phyloP scores from a whole-genome alignment of 106 monocot species.

The Allium fistulosum region DNA sequence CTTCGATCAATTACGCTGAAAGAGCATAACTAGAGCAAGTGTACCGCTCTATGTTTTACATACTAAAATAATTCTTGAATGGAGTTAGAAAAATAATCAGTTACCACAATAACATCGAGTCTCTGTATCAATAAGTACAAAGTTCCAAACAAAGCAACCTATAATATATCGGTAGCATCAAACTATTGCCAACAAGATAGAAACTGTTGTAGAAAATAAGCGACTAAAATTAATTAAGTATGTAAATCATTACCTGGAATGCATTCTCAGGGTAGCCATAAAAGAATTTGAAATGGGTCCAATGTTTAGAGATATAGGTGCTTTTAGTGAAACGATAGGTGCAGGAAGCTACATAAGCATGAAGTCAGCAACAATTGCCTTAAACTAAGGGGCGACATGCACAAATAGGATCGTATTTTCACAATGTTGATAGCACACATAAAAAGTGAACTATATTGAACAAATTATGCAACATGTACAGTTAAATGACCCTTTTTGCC shows the following conservation, averaged over 20 bases:
- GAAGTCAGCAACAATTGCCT: conserved; percentile 96
- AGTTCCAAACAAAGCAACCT: conserved; percentile 71
- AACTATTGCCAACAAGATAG: too few relatives aligned
- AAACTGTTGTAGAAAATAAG: too few relatives aligned
- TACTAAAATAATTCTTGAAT: too few relatives aligned
- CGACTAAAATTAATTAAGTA: too few relatives aligned
- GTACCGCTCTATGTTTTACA: too few relatives aligned
- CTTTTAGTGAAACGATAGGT: conserved; percentile 76
- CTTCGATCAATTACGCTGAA: conserved; percentile 66
- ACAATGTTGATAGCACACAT: too few relatives aligned
- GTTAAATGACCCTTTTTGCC: too few relatives aligned
- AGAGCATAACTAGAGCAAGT: not conserved
- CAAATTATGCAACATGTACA: too few relatives aligned
- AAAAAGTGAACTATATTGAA: too few relatives aligned
- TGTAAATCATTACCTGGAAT: conserved; percentile 56
- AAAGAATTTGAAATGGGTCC: conserved; percentile 79
- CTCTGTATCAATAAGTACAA: conserved; percentile 73
- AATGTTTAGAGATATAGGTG: conserved; percentile 56
- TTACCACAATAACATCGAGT: conserved; percentile 63
- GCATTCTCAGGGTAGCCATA: conserved; percentile 87
- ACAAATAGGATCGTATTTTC: not conserved
- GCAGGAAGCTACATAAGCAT: conserved; percentile 99
- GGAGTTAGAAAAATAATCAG: not conserved
- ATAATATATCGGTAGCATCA: conserved; percentile 2
- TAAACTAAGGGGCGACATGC: conserved; percentile 30